These are phyloP conservation scores for Clonostachys solani DNA, from an alignment of 2,329 filamentous ascomycete species.

Conservation along the genomic window DNA sequence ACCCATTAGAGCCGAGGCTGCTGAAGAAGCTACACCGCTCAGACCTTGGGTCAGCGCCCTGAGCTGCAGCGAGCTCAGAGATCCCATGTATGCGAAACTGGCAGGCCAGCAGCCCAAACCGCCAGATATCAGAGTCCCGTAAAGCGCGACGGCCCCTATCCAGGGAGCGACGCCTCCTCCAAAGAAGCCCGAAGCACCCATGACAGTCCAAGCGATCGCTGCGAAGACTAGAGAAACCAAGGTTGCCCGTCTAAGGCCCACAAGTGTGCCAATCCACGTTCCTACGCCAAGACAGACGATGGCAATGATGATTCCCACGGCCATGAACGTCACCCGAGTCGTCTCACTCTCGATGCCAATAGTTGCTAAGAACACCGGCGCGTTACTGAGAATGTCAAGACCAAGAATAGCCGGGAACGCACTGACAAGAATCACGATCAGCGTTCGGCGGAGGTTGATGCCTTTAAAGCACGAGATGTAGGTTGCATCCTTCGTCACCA, in stretches of 20 bases:
- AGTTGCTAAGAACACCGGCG: slow-evolving; percentile 29
- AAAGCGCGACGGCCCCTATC: too few relatives aligned
- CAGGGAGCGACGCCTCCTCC: too few relatives aligned
- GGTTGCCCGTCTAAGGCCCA: slow-evolving; percentile 33
- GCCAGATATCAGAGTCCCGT: slow-evolving; percentile 23
- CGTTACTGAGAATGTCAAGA: slow-evolving; percentile 31
- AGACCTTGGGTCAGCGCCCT: slow-evolving; percentile 24
- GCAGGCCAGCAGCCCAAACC: slow-evolving; percentile 35
- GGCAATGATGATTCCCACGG: slow-evolving; percentile 38
- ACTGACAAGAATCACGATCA: slow-evolving; percentile 31
- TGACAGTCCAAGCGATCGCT: slow-evolving; percentile 32
- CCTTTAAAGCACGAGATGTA: slow-evolving; percentile 36
- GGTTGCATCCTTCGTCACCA: slow-evolving; percentile 15
- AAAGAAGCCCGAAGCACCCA: slow-evolving; percentile 32
- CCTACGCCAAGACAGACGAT: slow-evolving; percentile 39
- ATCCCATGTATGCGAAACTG: slow-evolving; percentile 29
- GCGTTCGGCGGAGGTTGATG: slow-evolving; percentile 28
- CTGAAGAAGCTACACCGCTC: slow-evolving; percentile 31
- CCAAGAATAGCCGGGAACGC: slow-evolving; percentile 36
- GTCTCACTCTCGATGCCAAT: slow-evolving; percentile 15
- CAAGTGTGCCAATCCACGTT: slow-evolving; percentile 33
- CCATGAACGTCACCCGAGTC: slow-evolving; percentile 26
- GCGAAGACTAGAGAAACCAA: slow-evolving; percentile 23
- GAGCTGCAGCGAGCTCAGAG: slow-evolving; percentile 13
- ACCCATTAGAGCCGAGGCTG: slow-evolving; percentile 21